Conservation (phyloP, 2,329 filamentous ascomycete species). For the Sporothrix curviconia region DNA sequence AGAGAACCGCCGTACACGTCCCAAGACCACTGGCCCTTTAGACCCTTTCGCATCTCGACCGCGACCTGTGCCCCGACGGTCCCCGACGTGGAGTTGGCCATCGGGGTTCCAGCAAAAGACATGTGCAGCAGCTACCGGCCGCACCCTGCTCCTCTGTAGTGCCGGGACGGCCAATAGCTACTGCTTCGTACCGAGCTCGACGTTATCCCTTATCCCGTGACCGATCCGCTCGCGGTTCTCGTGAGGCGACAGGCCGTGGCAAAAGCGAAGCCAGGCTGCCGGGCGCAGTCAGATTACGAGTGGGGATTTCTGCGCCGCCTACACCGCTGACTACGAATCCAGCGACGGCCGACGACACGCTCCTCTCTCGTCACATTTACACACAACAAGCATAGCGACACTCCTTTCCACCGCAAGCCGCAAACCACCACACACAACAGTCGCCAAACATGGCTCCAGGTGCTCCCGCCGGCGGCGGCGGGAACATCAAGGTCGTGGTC, state of each 20-base stretch:
- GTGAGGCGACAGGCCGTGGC: not conserved
- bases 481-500: constrained; percentile 99
- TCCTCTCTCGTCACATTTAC: not conserved
- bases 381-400: not conserved
- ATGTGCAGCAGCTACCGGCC: not conserved
- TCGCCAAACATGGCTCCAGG: constrained; percentile 51
- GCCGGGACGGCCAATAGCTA: not conserved
- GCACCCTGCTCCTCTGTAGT: not conserved
- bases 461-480: constrained; percentile 47
- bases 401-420: not conserved
- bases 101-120: not conserved
- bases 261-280: not conserved
- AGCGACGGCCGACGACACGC: not conserved
- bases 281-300: not conserved
- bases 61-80: not conserved
- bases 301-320: not conserved
- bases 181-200: too few species aligned
- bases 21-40: too few species aligned
- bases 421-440: not conserved
- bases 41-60: not conserved
- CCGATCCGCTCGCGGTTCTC: too few species aligned
- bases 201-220: too few species aligned
- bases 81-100: not conserved
- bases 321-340: not conserved
- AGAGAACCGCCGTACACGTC: too few species aligned